Evolutionary conservation across 331 rosid species (phyloP), one percentile per base, ranked within the genome.

Genomic region (Prunus yedoensis): DNA sequence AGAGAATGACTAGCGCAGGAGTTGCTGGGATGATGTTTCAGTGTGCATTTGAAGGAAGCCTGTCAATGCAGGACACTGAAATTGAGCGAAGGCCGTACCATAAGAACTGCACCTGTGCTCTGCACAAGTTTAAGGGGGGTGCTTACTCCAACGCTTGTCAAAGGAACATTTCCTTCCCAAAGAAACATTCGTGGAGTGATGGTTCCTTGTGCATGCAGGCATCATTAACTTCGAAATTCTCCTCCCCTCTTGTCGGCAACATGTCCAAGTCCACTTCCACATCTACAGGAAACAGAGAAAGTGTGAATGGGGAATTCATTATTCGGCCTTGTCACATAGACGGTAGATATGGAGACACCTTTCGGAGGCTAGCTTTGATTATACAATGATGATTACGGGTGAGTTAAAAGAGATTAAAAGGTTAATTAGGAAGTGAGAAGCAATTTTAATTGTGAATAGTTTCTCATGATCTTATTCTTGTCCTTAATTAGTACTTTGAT

Each of bases 1-100:
- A 52, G 49, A 52, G 61, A 46, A 75, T 66, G 70, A 81, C 86
- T 86, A 76, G 76, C 51, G 58, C 54, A 9, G 79, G 83, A 51
- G 86, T 86, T 56, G 75, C 62, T 20, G 79, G 84, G 13, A 70
- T 79, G 83, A 52, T 85, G 76, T 32, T 78, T 60, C 75, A 54
- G 76, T 67, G 79, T 70, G 88, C 81, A 10, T 79, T 79, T 79
- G 84, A 85, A 77, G 91, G 82, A 83, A 83, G 85, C 23, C 64
- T 87, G 13, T 79, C 93, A 66, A 41, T 81, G 81, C 73, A 70
- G 58, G 90, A 85, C 71, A 77, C 2, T 17, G 87, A 73, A 30
- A 70, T 83, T 47, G 87, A 85, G 75, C 6, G 89, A n/a, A 85
- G 91, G 71, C 91, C 94, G 15, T 87, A 87, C 82, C 91, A 89